Conservation (phyloP, 1,139 yeast species). For the Saccharomyces hybrid region DNA sequence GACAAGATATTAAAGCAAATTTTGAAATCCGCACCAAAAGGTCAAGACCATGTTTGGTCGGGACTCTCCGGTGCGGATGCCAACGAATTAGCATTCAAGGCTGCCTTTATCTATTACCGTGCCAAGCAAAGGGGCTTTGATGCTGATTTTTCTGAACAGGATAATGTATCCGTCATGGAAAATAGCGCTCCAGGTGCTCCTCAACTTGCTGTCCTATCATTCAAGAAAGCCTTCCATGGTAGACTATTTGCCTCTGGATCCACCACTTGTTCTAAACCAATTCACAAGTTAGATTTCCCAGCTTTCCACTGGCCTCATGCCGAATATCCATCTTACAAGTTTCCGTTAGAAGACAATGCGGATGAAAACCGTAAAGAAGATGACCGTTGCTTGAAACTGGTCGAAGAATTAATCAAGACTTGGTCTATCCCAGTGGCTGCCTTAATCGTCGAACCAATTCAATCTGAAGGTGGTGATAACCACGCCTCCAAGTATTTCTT, state of each 20-base stretch:
- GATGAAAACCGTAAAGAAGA: slow-evolving; percentile 54
- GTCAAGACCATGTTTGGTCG: slow-evolving; percentile 58
- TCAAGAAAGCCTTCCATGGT: slow-evolving; percentile 69
- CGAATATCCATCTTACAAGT: slow-evolving; percentile 58
- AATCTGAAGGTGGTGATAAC: slow-evolving; percentile 72
- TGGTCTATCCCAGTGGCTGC: slow-evolving; percentile 58
- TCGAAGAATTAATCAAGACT: slow-evolving; percentile 45
- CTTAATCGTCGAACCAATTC: slow-evolving; percentile 63
- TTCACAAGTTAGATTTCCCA: slow-evolving; percentile 69
- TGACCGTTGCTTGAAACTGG: slow-evolving; percentile 47
- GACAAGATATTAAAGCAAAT: slow-evolving; percentile 46
- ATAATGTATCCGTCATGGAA: slow-evolving; percentile 54
- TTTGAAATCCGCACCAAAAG: slow-evolving; percentile 63
- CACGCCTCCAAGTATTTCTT: slow-evolving; percentile 53
- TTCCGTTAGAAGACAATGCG: slow-evolving; percentile 51
- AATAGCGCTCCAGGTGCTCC: slow-evolving; percentile 64
- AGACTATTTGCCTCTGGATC: slow-evolving; percentile 67
- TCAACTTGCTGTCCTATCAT: slow-evolving; percentile 57
- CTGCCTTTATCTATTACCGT: slow-evolving; percentile 69
- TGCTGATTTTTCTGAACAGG: slow-evolving; percentile 47
- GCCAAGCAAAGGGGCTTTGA: slow-evolving; percentile 47
- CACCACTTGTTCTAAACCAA: slow-evolving; percentile 65
- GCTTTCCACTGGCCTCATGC: slow-evolving; percentile 75
- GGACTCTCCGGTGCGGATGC: slow-evolving; percentile 71
- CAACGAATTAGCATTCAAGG: slow-evolving; percentile 69